These are phyloP conservation scores for Fusarium hostae DNA, from an alignment of 2,329 filamentous ascomycete genomes.

Conservation along the genomic window DNA sequence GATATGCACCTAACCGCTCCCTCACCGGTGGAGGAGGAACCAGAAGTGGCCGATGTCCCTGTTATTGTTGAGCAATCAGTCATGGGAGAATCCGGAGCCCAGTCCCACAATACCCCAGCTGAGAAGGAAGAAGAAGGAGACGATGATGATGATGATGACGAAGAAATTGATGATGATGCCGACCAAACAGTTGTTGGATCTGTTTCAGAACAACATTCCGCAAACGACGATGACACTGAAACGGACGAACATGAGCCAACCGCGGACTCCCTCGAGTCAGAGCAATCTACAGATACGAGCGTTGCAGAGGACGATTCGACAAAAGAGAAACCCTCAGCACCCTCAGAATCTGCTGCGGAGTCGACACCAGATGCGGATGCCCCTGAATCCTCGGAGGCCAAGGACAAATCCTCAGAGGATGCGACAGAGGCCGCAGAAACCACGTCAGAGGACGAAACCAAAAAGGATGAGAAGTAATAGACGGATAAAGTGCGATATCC, in stretches of 20 bases:
- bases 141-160: slow-evolving; percentile 13
- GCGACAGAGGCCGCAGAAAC: background rate
- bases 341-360: slow-evolving; percentile 12
- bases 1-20: slow-evolving; percentile 59
- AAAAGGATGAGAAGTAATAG: slow-evolving; percentile 28
- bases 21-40: slow-evolving; percentile 69
- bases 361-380: background rate
- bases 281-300: slow-evolving; percentile 35
- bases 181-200: slow-evolving; percentile 43
- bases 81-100: slow-evolving; percentile 30
- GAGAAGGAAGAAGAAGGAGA: slow-evolving; percentile 26
- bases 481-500: background rate
- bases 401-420: slow-evolving; percentile 18
- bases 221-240: slow-evolving; percentile 9
- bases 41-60: slow-evolving; percentile 54
- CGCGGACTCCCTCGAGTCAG: slow-evolving; percentile 22
- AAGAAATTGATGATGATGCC: slow-evolving; percentile 28
- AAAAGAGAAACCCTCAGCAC: background rate
- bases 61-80: slow-evolving; percentile 55
- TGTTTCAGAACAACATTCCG: slow-evolving; percentile 33
- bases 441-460: slow-evolving; percentile 6
- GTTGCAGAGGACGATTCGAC: slow-evolving; percentile 18
- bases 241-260: slow-evolving; percentile 6
- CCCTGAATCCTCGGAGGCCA: slow-evolving; percentile 10
- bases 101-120: background rate